Percentiles rank a stretch among this genome's conserved stretches.
phyloP scores from a whole-genome alignment of 345 rosid genomes.

The Aquilaria sinensis region DNA sequence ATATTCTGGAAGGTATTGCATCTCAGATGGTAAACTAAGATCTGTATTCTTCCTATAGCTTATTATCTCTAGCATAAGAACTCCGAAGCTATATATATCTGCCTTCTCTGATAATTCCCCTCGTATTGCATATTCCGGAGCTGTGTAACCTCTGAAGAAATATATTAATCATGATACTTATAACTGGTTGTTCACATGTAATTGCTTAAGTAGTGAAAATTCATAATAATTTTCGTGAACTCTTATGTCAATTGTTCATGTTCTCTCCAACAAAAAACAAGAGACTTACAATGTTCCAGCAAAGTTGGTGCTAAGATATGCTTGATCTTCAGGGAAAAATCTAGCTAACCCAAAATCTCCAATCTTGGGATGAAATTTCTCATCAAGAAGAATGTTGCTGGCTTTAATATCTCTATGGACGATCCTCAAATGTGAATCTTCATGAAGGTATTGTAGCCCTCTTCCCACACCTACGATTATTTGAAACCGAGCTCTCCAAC shows the following conservation, averaged over 20 bases:
- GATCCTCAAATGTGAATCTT: constrained; percentile 55
- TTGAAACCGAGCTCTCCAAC: constrained; percentile 48
- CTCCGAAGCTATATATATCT: constrained; percentile 69
- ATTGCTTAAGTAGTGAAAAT: neutral
- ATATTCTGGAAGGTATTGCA: constrained; percentile 71
- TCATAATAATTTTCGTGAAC: too few relatives aligned
- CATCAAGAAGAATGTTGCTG: constrained; percentile 72
- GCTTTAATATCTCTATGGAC: constrained; percentile 73
- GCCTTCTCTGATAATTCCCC: constrained; percentile 70
- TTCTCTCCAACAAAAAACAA: neutral
- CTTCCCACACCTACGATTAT: constrained; percentile 57
- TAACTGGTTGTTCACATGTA: neutral
- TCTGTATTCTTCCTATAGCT: constrained; percentile 60
- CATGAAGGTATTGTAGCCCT: constrained; percentile 62
- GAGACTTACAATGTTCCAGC: constrained; percentile 65
- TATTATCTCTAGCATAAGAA: constrained; percentile 56
- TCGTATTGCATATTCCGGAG: constrained; percentile 66
- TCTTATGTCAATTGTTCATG: too few relatives aligned
- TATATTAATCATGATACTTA: neutral
- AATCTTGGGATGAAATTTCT: constrained; percentile 52
- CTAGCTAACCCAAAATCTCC: constrained; percentile 76
- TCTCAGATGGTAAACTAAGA: constrained; percentile 46
- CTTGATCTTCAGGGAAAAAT: constrained; percentile 70
- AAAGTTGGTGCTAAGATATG: constrained; percentile 56
- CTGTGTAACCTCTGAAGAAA: constrained; percentile 48